Evolutionary conservation across 352 stramenopile species (phyloP), one percentile per base, ranked within the genome.

Genomic region (Globisporangium lucens): DNA sequence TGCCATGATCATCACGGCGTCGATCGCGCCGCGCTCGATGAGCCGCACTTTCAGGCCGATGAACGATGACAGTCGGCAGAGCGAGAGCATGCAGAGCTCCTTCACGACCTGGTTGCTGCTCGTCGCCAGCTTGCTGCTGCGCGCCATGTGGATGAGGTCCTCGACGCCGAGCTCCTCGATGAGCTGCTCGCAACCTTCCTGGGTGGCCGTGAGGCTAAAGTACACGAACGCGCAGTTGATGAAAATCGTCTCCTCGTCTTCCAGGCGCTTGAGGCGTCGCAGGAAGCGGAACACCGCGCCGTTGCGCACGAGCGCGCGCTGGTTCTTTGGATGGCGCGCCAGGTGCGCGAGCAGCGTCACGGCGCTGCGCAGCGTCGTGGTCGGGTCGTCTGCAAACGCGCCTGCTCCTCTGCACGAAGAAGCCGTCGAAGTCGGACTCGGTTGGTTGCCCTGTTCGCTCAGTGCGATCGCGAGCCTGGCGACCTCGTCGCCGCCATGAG

Each of bases 161-260:
- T 89, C 81, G 8, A 94, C 85, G 2, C 81, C 83, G 10, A 79
- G 68, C 38, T 90, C 86, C n/a, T 84, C 85, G n/a, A 89, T 73
- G 22, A 94, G 77, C 51, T 85, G 77, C 65, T 94, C 84, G 35
- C 82, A 89, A 0, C 84, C 84, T 57, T 93, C 83, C 20, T 89
- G 75, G 0, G 86, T 87, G 2, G 82, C 72, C 0, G 82, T 89
- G 17, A 94, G 70, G 15, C 76, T 76, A 47, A 89, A 92, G 49
- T 86, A 83, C 38, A 94, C 79, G 52, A 80, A 89, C 35, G 81
- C 79, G 38, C 74, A 90, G 69, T 94, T 94, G 61, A 83, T 82
- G 56, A 89, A 66, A 17, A 89, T 70, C 46, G 82, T 90, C 2
- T 78, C 77, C 33, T 72, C 76, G 13, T 79, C 56, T 24, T 77